Evolutionary conservation across 1,284 basidiomycete species (phyloP).

Genomic region (Fomitopsis palustris): DNA sequence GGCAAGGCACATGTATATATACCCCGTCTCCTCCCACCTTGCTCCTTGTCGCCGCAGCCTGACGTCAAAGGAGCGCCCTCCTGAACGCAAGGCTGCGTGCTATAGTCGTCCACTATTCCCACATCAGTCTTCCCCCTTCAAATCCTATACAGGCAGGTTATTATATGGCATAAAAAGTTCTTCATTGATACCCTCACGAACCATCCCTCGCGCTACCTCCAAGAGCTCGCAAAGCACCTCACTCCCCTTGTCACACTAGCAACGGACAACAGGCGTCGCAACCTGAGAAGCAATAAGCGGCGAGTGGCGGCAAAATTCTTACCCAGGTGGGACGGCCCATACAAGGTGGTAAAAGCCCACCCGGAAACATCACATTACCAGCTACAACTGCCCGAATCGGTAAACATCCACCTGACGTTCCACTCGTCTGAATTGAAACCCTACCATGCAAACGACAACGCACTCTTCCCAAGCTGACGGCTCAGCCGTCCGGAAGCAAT

Average conservation of each 20-base stretch:
- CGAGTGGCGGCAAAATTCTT: conserved; percentile 38
- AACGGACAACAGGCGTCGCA: no score
- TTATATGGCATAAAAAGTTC: no score
- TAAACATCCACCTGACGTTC: conserved; percentile 22
- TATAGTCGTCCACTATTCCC: no score
- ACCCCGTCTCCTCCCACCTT: no score
- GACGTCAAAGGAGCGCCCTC: no score
- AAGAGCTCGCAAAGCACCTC: conserved; percentile 58
- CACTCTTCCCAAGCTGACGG: background rate
- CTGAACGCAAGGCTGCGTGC: no score
- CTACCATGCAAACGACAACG: background rate
- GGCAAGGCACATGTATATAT: no score
- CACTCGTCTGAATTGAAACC: conserved; percentile 8
- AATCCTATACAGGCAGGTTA: no score
- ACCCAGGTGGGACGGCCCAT: conserved; percentile 32
- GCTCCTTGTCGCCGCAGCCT: no score
- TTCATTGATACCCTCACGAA: conserved; percentile 65
- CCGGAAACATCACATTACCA: conserved; percentile 21
- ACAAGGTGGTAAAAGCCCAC: conserved; percentile 15
- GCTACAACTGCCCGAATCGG: conserved; percentile 19
- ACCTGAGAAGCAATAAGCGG: no score
- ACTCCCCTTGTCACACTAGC: conserved; percentile 62
- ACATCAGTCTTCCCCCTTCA: no score
- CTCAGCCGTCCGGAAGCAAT: conserved; percentile 9
- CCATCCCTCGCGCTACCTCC: conserved; percentile 72